Percentiles rank a stretch among this genome's conserved stretches.
Conservation (phyloP, 2,329 filamentous ascomycete species). For the Fusarium sp. region DNA sequence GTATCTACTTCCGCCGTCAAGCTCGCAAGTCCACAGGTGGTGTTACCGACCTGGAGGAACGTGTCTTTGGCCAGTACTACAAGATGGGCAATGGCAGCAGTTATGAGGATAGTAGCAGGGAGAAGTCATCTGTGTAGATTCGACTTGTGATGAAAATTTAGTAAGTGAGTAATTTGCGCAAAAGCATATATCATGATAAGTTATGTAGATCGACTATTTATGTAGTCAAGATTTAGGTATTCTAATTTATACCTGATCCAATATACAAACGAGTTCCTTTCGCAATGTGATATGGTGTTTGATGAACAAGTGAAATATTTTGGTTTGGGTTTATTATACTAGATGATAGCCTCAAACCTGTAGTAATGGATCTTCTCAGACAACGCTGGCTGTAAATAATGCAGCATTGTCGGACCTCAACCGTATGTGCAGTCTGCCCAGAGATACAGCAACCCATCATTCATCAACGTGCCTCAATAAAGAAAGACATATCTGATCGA, state of each 20-base stretch:
- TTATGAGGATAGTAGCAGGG: slow-evolving; percentile 13
- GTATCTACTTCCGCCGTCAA: slow-evolving; percentile 54
- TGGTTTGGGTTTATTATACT: fast-evolving
- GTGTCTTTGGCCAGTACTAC: slow-evolving; percentile 50
- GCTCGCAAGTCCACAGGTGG: slow-evolving; percentile 38
- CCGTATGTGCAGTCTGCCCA: background rate
- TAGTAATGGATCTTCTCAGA: no score
- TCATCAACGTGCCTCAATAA: background rate
- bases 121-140: slow-evolving; percentile 6
- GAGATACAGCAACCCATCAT: background rate
- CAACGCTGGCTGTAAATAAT: background rate
- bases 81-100: slow-evolving; percentile 32
- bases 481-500: background rate
- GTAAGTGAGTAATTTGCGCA: background rate
- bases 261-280: fast-evolving
- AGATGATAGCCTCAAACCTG: no score
- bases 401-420: background rate
- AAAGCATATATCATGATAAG: background rate
- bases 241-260: background rate
- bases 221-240: background rate
- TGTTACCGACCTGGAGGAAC: slow-evolving; percentile 47
- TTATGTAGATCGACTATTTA: background rate
- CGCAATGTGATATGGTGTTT: background rate
- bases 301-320: no score
- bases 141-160: background rate